Evolutionary conservation across 768 basidiomycete species (phyloP).

Genomic region (Lentinula sp.): DNA sequence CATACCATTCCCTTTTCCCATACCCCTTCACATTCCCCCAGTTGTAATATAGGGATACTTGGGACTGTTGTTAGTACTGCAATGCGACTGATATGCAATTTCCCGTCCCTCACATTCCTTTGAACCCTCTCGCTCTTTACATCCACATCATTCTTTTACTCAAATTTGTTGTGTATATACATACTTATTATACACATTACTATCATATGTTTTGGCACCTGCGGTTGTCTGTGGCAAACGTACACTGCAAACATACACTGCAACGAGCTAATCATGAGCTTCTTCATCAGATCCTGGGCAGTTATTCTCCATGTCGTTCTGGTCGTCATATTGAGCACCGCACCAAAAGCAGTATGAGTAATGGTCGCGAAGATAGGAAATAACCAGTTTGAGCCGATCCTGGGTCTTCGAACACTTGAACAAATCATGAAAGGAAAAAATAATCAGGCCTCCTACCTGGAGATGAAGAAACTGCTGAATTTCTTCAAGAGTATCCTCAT

Average conservation of each 20-base stretch:
- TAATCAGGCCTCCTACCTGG: slow-evolving; percentile 35
- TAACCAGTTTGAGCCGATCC: slow-evolving; percentile 60
- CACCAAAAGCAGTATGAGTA: slow-evolving; percentile 89
- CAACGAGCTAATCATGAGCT: slow-evolving; percentile 55
- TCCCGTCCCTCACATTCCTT: not conserved
- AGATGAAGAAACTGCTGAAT: slow-evolving; percentile 61
- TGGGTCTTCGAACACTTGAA: slow-evolving; percentile 42
- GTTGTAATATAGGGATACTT: not conserved
- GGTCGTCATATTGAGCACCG: slow-evolving; percentile 64
- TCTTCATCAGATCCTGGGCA: slow-evolving; percentile 80
- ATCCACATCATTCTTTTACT: not conserved
- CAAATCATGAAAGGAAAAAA: slow-evolving; percentile 1
- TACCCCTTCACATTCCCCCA: not conserved
- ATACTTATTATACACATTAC: not conserved
- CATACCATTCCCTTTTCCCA: slow-evolving; percentile 4
- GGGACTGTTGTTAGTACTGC: not conserved
- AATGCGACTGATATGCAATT: not conserved
- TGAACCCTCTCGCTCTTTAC: not conserved
- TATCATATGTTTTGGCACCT: not conserved
- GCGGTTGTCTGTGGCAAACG: not conserved
- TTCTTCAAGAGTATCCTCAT: slow-evolving; percentile 59
- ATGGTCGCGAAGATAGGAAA: slow-evolving; percentile 66
- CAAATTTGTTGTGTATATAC: not conserved
- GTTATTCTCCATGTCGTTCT: slow-evolving; percentile 50
- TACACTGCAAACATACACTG: not conserved